A percentile compares a stretch with the other conserved stretches of the same genome.
phyloP scores from a whole-genome alignment of 2,329 filamentous ascomycete genomes.

The Aspergillus thermomutatus region DNA sequence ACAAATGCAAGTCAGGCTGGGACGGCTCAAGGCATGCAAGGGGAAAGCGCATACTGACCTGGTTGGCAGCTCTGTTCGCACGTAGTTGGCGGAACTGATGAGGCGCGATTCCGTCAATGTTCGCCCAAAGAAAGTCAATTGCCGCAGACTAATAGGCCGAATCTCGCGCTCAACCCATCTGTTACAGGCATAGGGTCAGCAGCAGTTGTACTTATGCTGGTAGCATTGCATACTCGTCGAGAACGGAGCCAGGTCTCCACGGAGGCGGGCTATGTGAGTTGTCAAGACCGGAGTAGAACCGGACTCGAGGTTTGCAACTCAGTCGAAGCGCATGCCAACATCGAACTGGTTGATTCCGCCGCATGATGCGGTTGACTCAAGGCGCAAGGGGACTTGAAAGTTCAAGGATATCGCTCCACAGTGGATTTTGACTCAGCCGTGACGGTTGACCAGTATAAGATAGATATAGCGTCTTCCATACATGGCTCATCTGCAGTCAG shows the following conservation, averaged over 20 bases:
- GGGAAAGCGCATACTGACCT: conserved; percentile 48
- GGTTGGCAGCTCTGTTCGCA: conserved; percentile 88
- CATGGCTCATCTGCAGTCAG: conserved; percentile 14
- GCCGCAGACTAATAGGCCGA: conserved; percentile 90
- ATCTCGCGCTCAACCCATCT: conserved; percentile 94
- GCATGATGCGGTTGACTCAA: conserved; percentile 35
- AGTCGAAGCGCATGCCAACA: conserved; percentile 28
- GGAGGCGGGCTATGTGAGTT: conserved; percentile 43
- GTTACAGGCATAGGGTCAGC: conserved; percentile 14
- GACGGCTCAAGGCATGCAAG: neutral
- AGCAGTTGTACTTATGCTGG: conserved; percentile 1
- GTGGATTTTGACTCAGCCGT: conserved; percentile 6
- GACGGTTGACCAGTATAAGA: conserved; percentile 8
- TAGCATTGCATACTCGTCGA: conserved; percentile 53
- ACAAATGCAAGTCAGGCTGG: conserved; percentile 4
- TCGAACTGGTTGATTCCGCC: conserved; percentile 31
- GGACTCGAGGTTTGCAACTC: conserved; percentile 18
- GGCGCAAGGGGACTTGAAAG: conserved; percentile 13
- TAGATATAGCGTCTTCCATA: conserved; percentile 9
- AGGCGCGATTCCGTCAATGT: conserved; percentile 86
- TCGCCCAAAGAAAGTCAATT: conserved; percentile 95
- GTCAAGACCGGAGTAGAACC: conserved; percentile 23
- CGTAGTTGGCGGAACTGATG: conserved; percentile 94
- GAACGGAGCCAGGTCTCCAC: conserved; percentile 56
- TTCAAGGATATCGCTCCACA: conserved; percentile 1